These are phyloP conservation scores for Bremia lactucae DNA, from an alignment of 352 stramenopile species.

Conservation along the genomic window DNA sequence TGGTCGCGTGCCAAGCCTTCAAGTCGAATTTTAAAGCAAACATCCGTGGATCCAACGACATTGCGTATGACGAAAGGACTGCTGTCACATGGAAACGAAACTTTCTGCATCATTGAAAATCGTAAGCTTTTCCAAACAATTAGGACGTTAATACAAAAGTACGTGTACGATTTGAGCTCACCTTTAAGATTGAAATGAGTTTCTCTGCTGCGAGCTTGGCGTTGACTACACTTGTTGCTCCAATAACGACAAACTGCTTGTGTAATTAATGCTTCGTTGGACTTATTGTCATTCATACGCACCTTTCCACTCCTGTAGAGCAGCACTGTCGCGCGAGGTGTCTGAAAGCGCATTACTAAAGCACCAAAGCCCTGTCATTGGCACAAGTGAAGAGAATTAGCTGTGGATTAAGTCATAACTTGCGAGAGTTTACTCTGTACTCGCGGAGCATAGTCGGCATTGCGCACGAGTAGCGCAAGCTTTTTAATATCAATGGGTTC, in stretches of 20 bases:
- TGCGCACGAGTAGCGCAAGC: constrained; percentile 56
- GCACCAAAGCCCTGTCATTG: constrained; percentile 42
- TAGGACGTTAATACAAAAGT: background rate
- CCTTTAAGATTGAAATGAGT: constrained; percentile 46
- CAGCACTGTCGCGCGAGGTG: constrained; percentile 42
- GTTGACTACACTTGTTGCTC: constrained; percentile 28
- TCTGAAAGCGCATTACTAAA: constrained; percentile 51
- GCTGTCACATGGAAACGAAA: constrained; percentile 33
- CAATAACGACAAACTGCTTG: constrained; percentile 53
- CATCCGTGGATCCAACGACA: constrained; percentile 86
- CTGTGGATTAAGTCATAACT: background rate
- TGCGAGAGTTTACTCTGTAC: constrained; percentile 12
- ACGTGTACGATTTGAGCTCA: constrained; percentile 3
- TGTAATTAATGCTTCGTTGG: background rate
- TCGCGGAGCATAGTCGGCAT: constrained; percentile 54
- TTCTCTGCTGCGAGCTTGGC: constrained; percentile 41
- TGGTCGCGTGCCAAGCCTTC: constrained; percentile 59
- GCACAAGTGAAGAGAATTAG: background rate
- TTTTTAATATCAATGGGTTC: constrained; percentile 43
- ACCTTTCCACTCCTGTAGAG: constrained; percentile 65
- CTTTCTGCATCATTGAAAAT: constrained; percentile 34
- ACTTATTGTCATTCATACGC: background rate
- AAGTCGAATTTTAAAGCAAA: constrained; percentile 76
- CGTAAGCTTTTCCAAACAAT: background rate
- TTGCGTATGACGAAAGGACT: constrained; percentile 63